phyloP scores from a whole-genome alignment of 192 early-diverging fungal genomes.

The Coemansia umbellata region DNA sequence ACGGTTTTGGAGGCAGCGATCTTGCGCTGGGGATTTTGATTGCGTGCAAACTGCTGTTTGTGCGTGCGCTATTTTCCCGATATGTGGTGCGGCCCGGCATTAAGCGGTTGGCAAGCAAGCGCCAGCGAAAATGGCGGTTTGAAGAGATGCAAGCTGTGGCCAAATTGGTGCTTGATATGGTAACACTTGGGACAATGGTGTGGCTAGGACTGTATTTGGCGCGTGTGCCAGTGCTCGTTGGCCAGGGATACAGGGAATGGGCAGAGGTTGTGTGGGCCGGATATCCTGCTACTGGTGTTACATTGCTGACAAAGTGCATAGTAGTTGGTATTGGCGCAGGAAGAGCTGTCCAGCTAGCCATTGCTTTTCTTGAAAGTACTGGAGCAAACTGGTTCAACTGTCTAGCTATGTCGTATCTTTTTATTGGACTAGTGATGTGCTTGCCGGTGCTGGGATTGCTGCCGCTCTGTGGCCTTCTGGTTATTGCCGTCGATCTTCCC shows the following conservation, averaged over 20 bases:
- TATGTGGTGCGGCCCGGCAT: slow-evolving; percentile 22
- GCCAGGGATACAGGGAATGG: background rate
- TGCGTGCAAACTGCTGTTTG: slow-evolving; percentile 27
- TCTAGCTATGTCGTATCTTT: background rate
- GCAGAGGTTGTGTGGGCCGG: background rate
- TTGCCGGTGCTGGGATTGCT: background rate
- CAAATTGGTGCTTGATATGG: background rate
- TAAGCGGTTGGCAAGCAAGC: background rate
- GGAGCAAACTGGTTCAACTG: background rate
- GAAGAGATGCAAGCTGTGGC: slow-evolving; percentile 2
- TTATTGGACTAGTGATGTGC: background rate
- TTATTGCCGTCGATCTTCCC: slow-evolving; percentile 7
- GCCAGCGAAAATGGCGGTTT: background rate
- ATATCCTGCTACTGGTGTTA: background rate
- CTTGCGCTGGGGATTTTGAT: slow-evolving; percentile 9
- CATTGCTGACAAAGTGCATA: slow-evolving; percentile 1
- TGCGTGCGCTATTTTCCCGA: slow-evolving; percentile 12
- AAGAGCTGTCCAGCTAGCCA: slow-evolving; percentile 2
- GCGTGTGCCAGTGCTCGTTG: background rate
- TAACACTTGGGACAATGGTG: background rate
- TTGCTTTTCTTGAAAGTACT: slow-evolving; percentile 2
- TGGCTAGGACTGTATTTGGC: background rate
- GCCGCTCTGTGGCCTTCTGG: slow-evolving; percentile 2
- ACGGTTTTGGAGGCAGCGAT: slow-evolving; percentile 23
- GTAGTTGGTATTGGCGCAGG: background rate